Conservation (phyloP, 768 basidiomycete species). For the Mycena metata region DNA sequence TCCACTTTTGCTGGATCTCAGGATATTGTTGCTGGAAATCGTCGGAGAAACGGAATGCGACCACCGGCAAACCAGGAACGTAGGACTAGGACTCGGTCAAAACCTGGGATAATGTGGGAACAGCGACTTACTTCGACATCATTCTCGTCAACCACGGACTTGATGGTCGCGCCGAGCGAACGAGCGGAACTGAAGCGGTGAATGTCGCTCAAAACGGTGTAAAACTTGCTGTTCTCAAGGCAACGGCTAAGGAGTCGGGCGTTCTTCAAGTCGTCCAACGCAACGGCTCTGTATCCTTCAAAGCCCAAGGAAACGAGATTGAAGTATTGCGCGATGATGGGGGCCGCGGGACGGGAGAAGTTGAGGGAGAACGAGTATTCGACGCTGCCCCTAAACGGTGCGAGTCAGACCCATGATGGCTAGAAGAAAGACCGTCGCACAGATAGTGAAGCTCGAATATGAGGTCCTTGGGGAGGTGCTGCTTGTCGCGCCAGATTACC, state of each 20-base stretch:
- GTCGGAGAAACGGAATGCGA: conserved; percentile 74
- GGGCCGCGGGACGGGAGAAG: conserved; percentile 73
- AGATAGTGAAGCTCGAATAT: conserved; percentile 78
- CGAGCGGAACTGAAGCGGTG: conserved; percentile 56
- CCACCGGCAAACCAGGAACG: conserved; percentile 73
- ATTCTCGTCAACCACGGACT: conserved; percentile 60
- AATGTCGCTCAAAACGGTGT: conserved; percentile 67
- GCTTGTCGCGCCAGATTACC: conserved; percentile 76
- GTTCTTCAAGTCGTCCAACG: conserved; percentile 67
- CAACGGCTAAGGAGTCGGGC: conserved; percentile 75
- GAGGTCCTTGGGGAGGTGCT: conserved; percentile 75
- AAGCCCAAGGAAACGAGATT: conserved; percentile 73
- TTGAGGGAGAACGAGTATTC: conserved; percentile 85
- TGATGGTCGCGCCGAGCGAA: conserved; percentile 42
- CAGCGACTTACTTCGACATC: conserved; percentile 64
- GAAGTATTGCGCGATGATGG: conserved; percentile 75
- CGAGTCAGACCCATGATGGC: not conserved
- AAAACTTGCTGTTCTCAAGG: conserved; percentile 68
- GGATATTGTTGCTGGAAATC: conserved; percentile 68
- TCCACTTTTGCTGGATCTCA: conserved; percentile 70
- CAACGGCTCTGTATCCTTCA: conserved; percentile 65
- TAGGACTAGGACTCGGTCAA: conserved; percentile 53
- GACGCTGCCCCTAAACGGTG: conserved; percentile 53
- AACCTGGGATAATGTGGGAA: not conserved
- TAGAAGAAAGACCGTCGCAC: not conserved